A percentile compares a stretch with the other conserved stretches of the same genome.
These are phyloP conservation scores for Pecoramyces ruminantium DNA, from an alignment of 192 early-diverging fungal species.

Conservation along the genomic window DNA sequence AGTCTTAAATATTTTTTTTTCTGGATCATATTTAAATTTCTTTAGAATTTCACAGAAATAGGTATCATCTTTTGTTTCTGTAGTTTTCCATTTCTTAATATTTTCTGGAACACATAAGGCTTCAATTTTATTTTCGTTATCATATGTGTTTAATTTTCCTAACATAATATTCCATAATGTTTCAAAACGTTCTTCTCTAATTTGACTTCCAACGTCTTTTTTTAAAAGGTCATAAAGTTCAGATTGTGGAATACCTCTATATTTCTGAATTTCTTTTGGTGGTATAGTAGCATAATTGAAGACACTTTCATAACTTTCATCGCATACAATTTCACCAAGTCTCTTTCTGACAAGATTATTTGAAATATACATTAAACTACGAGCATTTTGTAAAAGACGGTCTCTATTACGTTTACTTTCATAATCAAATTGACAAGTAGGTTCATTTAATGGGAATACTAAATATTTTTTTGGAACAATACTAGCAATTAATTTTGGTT, in stretches of 20 bases:
- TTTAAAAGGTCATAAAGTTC: not conserved
- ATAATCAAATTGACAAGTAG: not conserved
- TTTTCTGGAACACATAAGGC: not conserved
- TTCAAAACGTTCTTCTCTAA: not conserved
- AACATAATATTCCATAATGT: not conserved
- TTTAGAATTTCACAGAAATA: not conserved
- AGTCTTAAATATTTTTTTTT: not conserved
- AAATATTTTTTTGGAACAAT: not conserved
- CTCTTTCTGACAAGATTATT: not conserved
- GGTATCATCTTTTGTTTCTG: not conserved
- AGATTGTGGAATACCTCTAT: not conserved
- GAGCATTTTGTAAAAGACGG: not conserved
- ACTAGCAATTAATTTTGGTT: not conserved
- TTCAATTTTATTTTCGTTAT: not conserved
- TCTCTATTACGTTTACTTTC: not conserved
- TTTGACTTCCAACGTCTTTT: not conserved
- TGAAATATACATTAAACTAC: not conserved
- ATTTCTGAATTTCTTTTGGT: not conserved
- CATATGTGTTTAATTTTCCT: not conserved
- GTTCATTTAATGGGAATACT: not conserved
- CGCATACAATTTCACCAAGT: not conserved
- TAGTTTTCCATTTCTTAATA: not conserved
- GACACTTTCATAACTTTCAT: not conserved
- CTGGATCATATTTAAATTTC: not conserved
- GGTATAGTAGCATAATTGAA: not conserved